Base-by-base conservation (phyloP, 1,284 basidiomycete genomes). In the Butyriboletus regius region DNA sequence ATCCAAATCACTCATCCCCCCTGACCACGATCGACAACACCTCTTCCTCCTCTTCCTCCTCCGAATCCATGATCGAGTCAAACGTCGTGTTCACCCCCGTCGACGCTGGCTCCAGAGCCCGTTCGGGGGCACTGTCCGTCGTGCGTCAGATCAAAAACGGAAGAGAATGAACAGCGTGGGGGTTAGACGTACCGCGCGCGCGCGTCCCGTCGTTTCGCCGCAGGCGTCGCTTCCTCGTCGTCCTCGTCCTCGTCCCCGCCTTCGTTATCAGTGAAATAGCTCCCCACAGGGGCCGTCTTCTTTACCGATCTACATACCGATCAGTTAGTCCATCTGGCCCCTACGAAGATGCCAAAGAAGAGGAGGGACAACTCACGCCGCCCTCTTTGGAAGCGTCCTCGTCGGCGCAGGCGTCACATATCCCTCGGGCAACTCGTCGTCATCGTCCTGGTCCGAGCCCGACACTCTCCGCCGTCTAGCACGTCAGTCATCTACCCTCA, bases 391-490 rank as follows among this genome's bases (percentile, higher is more conserved):
- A 48, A 77, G 57, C 8, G 50, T 60, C 52, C 75, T 63, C 17
- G 66, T 70, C 15, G 72, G 73, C 5, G 61, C 63, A 43, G 63
- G 55, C 10, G 68, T 65, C 8, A 59, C 68, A 63, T 34, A 63
- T 55, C 28, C 64, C 60, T 46, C 57, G 42, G 35, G 33, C 18
- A 61, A 51, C 8, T 63, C 59, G 13, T 61, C 52, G 0, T 54
- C 57, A n/a, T 73, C 67, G 3, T 61, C 24, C 2, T 73, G 71
- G 14, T 74, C 76, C 7, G 68, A 71, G 34, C 74, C 72, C 18
- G 81, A 81, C 9, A 76, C 52, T 10, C 74, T 67, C 53, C 70
- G 69, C 37, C 71, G 67, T 60, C 76, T 78, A 34, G 0, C 6
- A 17, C 9, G 12, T 34, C 53, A 43, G 42, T 36, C 34, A 12